Evolutionary conservation across 768 basidiomycete species (phyloP).

Genomic region (Termitomyces sp.): DNA sequence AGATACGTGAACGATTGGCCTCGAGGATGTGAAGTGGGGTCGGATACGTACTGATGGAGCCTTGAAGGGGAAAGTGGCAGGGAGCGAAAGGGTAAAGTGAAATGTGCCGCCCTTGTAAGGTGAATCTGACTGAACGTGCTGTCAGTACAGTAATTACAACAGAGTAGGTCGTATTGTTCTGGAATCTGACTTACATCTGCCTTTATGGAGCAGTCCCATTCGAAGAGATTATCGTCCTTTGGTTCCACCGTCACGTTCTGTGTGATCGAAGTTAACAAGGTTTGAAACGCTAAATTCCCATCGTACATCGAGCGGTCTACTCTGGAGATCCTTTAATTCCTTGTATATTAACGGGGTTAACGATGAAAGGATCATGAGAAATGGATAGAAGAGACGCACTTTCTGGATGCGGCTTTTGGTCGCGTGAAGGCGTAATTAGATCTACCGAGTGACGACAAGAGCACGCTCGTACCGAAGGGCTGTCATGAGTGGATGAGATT

Average conservation of each 20-base stretch:
- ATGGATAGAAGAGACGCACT: constrained; percentile 31
- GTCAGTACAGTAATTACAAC: constrained; percentile 7
- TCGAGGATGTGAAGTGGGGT: not conserved
- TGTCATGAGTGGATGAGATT: not conserved
- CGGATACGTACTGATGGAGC: constrained; percentile 58
- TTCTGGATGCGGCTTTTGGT: constrained; percentile 67
- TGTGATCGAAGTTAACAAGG: constrained; percentile 5
- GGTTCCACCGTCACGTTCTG: constrained; percentile 64
- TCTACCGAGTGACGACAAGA: constrained; percentile 24
- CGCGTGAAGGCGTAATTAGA: not conserved
- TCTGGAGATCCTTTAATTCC: constrained; percentile 65
- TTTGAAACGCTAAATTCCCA: constrained; percentile 7
- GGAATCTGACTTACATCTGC: constrained; percentile 65
- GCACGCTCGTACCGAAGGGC: not conserved
- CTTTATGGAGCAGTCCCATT: constrained; percentile 77
- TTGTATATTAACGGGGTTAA: constrained; percentile 24
- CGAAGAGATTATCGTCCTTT: constrained; percentile 67
- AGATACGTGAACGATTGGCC: constrained; percentile 9
- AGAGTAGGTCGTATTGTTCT: constrained; percentile 2
- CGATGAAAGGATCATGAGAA: not conserved
- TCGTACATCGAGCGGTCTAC: constrained; percentile 61
- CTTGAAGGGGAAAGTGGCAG: constrained; percentile 84
- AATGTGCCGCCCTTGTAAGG: constrained; percentile 85
- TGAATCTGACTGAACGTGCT: constrained; percentile 53
- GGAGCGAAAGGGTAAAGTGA: constrained; percentile 69